A percentile compares a stretch with the other conserved stretches of the same genome.
These are phyloP conservation scores for Antarctomyces pellizariae DNA, from an alignment of 495 filamentous ascomycete species.

Conservation along the genomic window DNA sequence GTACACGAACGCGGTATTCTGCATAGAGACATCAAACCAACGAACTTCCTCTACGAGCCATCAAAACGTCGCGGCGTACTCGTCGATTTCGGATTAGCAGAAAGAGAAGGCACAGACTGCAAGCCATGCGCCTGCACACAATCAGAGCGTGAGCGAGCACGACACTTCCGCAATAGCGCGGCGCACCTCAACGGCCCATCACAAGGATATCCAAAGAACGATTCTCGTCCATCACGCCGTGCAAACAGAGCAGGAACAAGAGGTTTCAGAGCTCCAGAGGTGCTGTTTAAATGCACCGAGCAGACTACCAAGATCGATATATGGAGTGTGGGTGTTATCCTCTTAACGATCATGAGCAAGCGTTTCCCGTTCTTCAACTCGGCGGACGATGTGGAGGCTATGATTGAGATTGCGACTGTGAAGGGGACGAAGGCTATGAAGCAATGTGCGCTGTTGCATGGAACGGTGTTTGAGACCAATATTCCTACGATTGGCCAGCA, in stretches of 20 bases:
- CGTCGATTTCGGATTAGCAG: conserved; percentile 89
- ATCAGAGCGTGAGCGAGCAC: conserved; percentile 10
- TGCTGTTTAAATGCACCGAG: conserved; percentile 88
- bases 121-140: conserved; percentile 52
- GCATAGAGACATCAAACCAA: conserved; percentile 98
- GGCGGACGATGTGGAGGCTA: conserved; percentile 84
- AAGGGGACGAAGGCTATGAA: conserved; percentile 77
- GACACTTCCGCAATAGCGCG: conserved; percentile 19
- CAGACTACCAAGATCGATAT: conserved; percentile 95
- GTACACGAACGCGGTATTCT: conserved; percentile 70
- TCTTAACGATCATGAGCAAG: conserved; percentile 68
- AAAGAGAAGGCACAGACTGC: conserved; percentile 51
- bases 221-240: conserved; percentile 63
- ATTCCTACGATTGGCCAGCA: conserved; percentile 71
- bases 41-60: conserved; percentile 93
- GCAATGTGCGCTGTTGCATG: conserved; percentile 57
- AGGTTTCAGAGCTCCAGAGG: conserved; percentile 88
- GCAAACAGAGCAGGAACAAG: conserved; percentile 92
- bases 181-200: conserved; percentile 24
- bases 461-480: conserved; percentile 64
- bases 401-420: conserved; percentile 90
- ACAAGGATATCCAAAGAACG: conserved; percentile 59
- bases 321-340: conserved; percentile 87
- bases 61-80: conserved; percentile 61
- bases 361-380: conserved; percentile 98